phyloP scores from a whole-genome alignment of 805 yeast genomes.

The Priceomyces medius region DNA sequence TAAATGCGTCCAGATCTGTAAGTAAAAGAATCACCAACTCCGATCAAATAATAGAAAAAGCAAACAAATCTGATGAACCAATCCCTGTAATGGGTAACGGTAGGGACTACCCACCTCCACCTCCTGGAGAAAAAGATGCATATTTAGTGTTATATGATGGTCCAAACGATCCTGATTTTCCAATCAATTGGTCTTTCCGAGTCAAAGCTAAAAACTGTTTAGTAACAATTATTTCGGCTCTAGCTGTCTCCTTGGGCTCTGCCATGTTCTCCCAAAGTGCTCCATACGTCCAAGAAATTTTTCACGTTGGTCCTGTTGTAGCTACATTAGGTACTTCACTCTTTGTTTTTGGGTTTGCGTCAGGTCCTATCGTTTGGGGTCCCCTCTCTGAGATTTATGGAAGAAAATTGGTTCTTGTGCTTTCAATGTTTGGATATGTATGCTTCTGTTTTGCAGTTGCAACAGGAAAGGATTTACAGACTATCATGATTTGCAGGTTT shows the following conservation, averaged over 20 bases:
- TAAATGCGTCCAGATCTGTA: conserved; percentile 18
- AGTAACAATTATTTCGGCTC: conserved; percentile 33
- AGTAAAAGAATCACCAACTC: conserved; percentile 27
- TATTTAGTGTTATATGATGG: conserved; percentile 77
- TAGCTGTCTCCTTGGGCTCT: conserved; percentile 68
- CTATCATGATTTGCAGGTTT: conserved; percentile 73
- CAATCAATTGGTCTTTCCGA: conserved; percentile 67
- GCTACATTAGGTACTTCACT: conserved; percentile 73
- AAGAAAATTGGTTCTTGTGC: conserved; percentile 42
- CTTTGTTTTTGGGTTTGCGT: conserved; percentile 89
- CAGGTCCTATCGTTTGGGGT: conserved; percentile 87
- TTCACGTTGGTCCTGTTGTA: conserved; percentile 61
- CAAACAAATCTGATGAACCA: conserved; percentile 25
- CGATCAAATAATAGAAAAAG: conserved; percentile 26
- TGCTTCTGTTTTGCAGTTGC: conserved; percentile 64
- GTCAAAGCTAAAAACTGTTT: conserved; percentile 24
- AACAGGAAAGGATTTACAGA: conserved; percentile 73
- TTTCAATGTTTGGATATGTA: conserved; percentile 38
- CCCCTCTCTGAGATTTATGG: conserved; percentile 31
- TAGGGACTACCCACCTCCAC: conserved; percentile 59
- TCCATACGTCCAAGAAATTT: conserved; percentile 46
- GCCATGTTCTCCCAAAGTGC: conserved; percentile 75
- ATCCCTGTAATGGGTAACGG: conserved; percentile 62
- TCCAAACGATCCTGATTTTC: conserved; percentile 73
- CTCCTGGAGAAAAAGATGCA: conserved; percentile 49